Conservation (phyloP, 805 yeast genomes). For the Barnettozyma sp. region DNA sequence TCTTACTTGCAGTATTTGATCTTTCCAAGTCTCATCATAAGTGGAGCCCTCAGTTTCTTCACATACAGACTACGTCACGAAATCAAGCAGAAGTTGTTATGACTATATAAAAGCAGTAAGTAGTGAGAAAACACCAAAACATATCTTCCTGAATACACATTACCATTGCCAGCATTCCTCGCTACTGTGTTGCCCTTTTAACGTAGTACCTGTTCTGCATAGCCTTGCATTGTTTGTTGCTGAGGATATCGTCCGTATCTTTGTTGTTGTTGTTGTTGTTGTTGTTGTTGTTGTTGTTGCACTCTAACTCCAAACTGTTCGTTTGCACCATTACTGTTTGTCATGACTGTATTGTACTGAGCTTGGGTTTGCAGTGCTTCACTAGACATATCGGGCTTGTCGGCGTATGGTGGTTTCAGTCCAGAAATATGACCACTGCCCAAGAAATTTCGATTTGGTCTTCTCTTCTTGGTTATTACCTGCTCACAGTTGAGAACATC, state of each 20-base stretch:
- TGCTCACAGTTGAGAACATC: constrained; percentile 36
- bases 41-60: constrained; percentile 35
- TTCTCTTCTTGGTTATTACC: constrained; percentile 36
- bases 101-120: too few relatives aligned
- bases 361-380: constrained; percentile 1
- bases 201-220: neutral
- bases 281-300: constrained; percentile 4
- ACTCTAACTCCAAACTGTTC: too few relatives aligned
- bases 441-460: constrained; percentile 42
- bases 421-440: constrained; percentile 40
- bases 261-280: constrained; percentile 2
- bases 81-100: constrained; percentile 53
- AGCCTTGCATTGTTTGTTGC: neutral
- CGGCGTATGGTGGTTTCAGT: constrained; percentile 37
- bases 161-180: too few relatives aligned
- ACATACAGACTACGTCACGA: constrained; percentile 53
- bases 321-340: too few relatives aligned
- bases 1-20: constrained; percentile 23
- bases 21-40: constrained; percentile 20
- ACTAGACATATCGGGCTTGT: neutral
- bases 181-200: too few relatives aligned
- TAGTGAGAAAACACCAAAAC: too few relatives aligned
- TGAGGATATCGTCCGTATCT: constrained; percentile 2
- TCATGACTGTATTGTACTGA: neutral
- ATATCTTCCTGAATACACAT: too few relatives aligned